Conservation (phyloP, 768 basidiomycete species). For the Dioszegia aurantiaca region DNA sequence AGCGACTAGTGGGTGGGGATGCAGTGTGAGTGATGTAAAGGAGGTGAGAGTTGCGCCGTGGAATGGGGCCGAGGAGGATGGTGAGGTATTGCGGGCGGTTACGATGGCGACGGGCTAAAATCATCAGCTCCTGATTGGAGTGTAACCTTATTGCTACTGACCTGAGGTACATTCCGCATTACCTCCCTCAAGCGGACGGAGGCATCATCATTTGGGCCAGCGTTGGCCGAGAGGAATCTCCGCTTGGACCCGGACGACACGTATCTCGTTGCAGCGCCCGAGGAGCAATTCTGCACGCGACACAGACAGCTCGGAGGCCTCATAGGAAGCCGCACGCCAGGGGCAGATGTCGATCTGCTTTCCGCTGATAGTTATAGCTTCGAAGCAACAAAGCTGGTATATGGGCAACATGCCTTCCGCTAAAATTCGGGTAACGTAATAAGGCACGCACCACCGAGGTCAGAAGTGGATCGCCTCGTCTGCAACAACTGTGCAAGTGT, state of each 20-base stretch:
- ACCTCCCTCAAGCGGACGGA: slow-evolving; percentile 46
- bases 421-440: no score
- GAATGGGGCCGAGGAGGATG: slow-evolving; percentile 50
- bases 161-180: slow-evolving; percentile 55
- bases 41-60: slow-evolving; percentile 94
- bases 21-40: slow-evolving; percentile 84
- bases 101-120: slow-evolving; percentile 79
- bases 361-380: no score
- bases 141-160: slow-evolving; percentile 5
- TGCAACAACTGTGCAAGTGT: no score
- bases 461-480: no score
- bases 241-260: neutral
- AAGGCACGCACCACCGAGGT: no score
- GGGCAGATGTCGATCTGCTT: neutral
- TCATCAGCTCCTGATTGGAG: no score
- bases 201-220: slow-evolving; percentile 18
- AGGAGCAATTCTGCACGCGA: neutral
- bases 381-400: no score
- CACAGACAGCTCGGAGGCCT: neutral
- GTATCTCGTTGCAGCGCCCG: neutral
- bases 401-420: no score
- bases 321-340: neutral
- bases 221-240: slow-evolving; percentile 1
- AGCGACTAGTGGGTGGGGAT: slow-evolving; percentile 79
- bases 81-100: slow-evolving; percentile 62